These are phyloP conservation scores for Cordyceps javanica DNA, from an alignment of 2,329 filamentous ascomycete genomes.

Conservation along the genomic window DNA sequence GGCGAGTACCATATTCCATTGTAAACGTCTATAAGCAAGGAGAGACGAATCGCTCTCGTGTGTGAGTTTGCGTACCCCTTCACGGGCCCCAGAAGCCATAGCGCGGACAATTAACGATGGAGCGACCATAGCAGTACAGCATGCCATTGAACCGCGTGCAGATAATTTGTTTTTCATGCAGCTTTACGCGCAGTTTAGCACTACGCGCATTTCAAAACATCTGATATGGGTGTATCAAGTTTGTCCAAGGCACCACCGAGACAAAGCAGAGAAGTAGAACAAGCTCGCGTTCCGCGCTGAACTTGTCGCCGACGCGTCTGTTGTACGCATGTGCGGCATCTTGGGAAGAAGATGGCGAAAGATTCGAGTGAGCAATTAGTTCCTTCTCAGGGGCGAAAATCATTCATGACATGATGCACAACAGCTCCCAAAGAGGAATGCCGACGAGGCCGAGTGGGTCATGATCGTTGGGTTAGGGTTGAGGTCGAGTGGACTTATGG, in stretches of 20 bases:
- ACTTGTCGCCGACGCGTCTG: neutral
- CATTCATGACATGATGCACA: neutral
- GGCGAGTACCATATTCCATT: neutral
- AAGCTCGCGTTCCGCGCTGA: neutral
- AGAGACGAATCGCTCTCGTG: neutral
- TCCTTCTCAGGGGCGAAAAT: neutral
- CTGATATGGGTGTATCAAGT: neutral
- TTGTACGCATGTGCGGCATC: neutral
- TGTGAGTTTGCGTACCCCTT: neutral
- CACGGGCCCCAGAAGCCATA: neutral
- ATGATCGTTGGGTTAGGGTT: no score
- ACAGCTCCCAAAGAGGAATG: neutral
- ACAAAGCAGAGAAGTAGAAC: neutral
- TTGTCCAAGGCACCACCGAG: neutral
- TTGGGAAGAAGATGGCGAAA: neutral
- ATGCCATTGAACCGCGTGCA: neutral
- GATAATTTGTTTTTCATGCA: accelerated
- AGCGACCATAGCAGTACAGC: neutral
- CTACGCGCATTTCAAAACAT: neutral
- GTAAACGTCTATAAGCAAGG: neutral
- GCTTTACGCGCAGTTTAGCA: no score
- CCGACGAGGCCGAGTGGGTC: neutral
- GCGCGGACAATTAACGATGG: neutral
- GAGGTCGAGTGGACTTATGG: neutral
- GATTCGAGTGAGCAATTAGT: neutral